Base-by-base conservation (phyloP, 148 eudicot genomes). In the Selenicereus undatus region DNA sequence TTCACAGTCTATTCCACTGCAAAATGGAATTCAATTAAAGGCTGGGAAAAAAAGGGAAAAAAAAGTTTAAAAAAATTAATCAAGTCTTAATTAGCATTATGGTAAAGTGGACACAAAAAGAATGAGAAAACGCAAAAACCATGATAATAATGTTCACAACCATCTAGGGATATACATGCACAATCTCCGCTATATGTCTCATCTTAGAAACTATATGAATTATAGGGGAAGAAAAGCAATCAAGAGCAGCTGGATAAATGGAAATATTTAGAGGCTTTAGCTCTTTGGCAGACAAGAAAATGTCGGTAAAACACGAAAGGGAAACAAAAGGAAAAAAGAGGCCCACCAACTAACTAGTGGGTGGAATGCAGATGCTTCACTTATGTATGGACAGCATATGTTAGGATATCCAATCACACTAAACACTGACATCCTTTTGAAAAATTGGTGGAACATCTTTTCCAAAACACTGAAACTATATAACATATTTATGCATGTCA, bases 251-350 rank as follows among this genome's bases (percentile, higher is more conserved):
- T 16, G 56, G 12, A 54, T 75, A 20, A 75, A 75, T 30, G 66
- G 66, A 30, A 75, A 17, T 11, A 54, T 52, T 43, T 11, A 75
- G n/a, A 58, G 22, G 68, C 78, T 20, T 76, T 75, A 75, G 39
- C 24, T 24, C 64, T 58, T 60, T 76, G 70, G 79, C 70, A 60
- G 79, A 58, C 79, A 76, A 76, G 48, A 75, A 36, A 56, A 76
- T 76, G 78, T 5, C 26, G 14, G 60, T 11, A 74, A 50, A 27
- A 8, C 8, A 48, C 0, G 71, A 66, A 66, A 27, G 36, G 18
- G 36, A 26, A 74, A 13, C 18, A 76, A 52, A 20, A 54, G 35
- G 24, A 32, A 32, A 75, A 75, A 6, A 56, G 45, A 29, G 65
- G 68, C 66, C 78, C 68, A 76, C 68, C 78, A 76, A 75, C 62